A percentile compares a stretch with the other conserved stretches of the same genome.
These are phyloP conservation scores for Podospora fimiseda DNA, from an alignment of 495 filamentous ascomycete genomes.

Conservation along the genomic window DNA sequence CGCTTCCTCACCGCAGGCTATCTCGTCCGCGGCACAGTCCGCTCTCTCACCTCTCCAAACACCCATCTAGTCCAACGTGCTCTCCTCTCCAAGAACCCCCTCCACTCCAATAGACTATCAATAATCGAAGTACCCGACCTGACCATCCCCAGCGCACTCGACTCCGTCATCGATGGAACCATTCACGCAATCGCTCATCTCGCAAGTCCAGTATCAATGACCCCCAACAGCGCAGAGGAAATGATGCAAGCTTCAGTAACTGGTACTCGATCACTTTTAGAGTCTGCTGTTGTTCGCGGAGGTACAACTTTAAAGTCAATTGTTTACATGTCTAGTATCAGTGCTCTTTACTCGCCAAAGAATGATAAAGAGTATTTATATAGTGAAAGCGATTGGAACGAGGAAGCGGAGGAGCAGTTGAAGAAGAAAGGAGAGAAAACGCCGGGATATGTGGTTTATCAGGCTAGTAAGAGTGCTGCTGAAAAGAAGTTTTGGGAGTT, in stretches of 20 bases:
- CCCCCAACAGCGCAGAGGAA: constrained; percentile 53
- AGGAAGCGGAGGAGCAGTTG: constrained; percentile 21
- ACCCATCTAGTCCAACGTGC: constrained; percentile 3
- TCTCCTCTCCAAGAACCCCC: constrained; percentile 50
- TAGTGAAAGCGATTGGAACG: constrained; percentile 32
- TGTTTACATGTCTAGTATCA: constrained; percentile 51
- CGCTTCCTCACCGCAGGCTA: constrained; percentile 43
- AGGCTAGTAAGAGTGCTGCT: constrained; percentile 30
- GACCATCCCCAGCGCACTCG: constrained; percentile 32
- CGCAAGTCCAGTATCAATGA: constrained; percentile 58
- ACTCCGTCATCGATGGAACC: constrained; percentile 35
- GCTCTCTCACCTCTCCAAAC: constrained; percentile 14
- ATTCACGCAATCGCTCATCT: constrained; percentile 35
- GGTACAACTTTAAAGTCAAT: constrained; percentile 12
- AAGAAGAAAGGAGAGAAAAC: constrained; percentile 11
- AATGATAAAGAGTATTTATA: constrained; percentile 15
- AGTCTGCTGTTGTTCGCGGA: no score
- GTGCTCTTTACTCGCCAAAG: constrained; percentile 28
- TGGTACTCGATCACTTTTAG: constrained; percentile 65
- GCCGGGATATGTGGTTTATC: constrained; percentile 24
- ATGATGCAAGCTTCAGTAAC: constrained; percentile 64
- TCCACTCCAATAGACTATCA: constrained; percentile 38
- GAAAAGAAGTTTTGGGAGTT: constrained; percentile 30
- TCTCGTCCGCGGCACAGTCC: constrained; percentile 44
- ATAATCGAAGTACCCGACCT: constrained; percentile 36